Percentiles rank a stretch among this genome's conserved stretches.
phyloP scores from a whole-genome alignment of 768 basidiomycete species.

The Mycena albidolilacea region DNA sequence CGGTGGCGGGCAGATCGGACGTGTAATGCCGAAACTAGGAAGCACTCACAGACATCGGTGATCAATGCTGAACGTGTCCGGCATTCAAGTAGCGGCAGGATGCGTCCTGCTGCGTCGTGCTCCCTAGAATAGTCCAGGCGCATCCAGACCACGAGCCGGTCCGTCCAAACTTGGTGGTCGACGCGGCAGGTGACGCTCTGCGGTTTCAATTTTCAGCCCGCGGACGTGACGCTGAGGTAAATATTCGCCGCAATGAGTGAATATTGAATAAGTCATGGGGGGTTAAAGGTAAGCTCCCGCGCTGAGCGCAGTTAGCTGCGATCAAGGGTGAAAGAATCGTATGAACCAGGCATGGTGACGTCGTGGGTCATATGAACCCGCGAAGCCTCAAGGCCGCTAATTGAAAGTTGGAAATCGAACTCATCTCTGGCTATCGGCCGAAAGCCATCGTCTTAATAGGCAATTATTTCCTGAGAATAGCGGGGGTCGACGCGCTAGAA shows the following conservation, averaged over 20 bases:
- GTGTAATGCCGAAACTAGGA: background rate
- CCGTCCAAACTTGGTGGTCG: background rate
- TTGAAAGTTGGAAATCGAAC: background rate
- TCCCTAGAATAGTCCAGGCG: background rate
- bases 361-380: slow-evolving; percentile 18
- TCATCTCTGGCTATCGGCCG: slow-evolving; percentile 17
- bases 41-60: background rate
- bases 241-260: background rate
- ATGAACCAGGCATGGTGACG: slow-evolving; percentile 12
- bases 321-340: background rate
- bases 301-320: slow-evolving; percentile 13
- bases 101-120: background rate
- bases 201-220: too few species aligned
- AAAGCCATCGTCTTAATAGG: slow-evolving; percentile 7
- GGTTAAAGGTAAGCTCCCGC: slow-evolving; percentile 27
- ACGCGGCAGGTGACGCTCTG: too few species aligned
- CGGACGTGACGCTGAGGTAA: background rate
- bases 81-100: slow-evolving; percentile 13
- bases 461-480: background rate
- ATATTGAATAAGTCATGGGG: slow-evolving; percentile 10
- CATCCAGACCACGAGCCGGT: background rate
- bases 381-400: slow-evolving; percentile 12
- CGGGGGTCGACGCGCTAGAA: slow-evolving; percentile 11
- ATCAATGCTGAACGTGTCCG: slow-evolving; percentile 1
- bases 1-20: background rate